Percentiles rank a stretch among this genome's conserved stretches.
phyloP scores from a whole-genome alignment of 176 grass and related monocot genomes.

The Canna indica region DNA sequence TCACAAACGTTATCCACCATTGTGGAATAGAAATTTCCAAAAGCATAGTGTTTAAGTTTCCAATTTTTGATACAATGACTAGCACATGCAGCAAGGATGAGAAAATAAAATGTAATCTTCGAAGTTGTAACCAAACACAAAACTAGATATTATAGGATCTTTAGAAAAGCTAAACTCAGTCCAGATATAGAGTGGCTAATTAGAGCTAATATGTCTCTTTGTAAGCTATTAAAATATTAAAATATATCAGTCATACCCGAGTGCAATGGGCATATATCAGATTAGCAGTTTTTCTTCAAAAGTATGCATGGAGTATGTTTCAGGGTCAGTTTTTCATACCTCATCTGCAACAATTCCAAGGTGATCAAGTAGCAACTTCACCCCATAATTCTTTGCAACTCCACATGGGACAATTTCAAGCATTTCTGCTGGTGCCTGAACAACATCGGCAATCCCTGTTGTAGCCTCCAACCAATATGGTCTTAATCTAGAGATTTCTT shows the following conservation, averaged over 20 bases:
- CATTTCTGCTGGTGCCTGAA: conserved; percentile 70
- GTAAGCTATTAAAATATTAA: background rate
- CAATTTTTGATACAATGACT: background rate
- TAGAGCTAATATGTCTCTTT: background rate
- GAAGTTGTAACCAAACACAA: background rate
- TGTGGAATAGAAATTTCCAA: background rate
- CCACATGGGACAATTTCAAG: conserved; percentile 82
- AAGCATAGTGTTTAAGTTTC: background rate
- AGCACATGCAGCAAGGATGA: background rate
- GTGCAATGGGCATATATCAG: background rate
- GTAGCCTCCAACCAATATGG: conserved; percentile 71
- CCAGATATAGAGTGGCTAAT: background rate
- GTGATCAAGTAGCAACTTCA: conserved; percentile 73
- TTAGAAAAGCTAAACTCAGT: background rate
- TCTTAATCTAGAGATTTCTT: conserved; percentile 45
- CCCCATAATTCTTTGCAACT: conserved; percentile 60
- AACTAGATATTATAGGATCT: background rate
- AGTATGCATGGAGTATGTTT: background rate
- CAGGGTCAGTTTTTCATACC: conserved; percentile 26
- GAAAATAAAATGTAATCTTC: background rate
- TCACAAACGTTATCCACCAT: background rate
- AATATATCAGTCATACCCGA: background rate
- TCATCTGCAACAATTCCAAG: conserved; percentile 56
- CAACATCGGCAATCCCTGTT: conserved; percentile 42
- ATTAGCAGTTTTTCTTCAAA: background rate